Base-by-base conservation (phyloP, 208 protist genomes). In the Leishmania amazonensis region DNA sequence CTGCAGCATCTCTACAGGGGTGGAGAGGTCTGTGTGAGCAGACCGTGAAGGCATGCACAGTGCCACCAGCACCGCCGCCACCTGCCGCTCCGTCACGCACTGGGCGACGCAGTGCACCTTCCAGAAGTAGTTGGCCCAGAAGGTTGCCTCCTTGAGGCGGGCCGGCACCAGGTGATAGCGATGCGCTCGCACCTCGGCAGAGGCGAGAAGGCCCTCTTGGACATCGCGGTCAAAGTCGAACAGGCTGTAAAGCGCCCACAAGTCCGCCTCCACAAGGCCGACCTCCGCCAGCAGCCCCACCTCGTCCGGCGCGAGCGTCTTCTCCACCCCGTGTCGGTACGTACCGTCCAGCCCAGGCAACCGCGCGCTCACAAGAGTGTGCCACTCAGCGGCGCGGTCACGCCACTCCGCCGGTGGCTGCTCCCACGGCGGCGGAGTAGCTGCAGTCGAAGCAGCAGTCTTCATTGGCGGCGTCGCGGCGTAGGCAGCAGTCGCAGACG, bases 81-180 rank as follows among this genome's bases (percentile, higher is more conserved):
- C 91, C 81, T 96, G 91, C 24, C 87, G 85, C 53, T 90, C 87
- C 60, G 85, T 94, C 47, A 84, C 87, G 70, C 94, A 97, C 51
- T 80, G 57, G 35, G 79, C 83, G 9, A 96, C 79, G 77, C 90
- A 95, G n/a, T 90, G 83, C 17, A 93, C 86, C 83, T 95, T 95
- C 93, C 92, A 97, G 75, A 97, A 95, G 80, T 93, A 97, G 80
- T 94, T 93, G 24, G 86, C 86, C 93, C 94, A 97, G 83, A 97
- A 97, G 28, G 77, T 85, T 53, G 91, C 86, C 38, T 97, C 94
- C 65, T 87, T 86, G n/a, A 97, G 87, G 49, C 80, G 82, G 2
- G 84, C 79, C 8, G 94, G 94, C 47, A 97, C 94, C 42, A 97
- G 81, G 31, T 81, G 83, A 83, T 95, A 96, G 75, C 94, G 94